A percentile compares a stretch with the other conserved stretches of the same genome.
Evolutionary conservation across 208 protist genomes (phyloP).

Genomic region (Jaenimonas drosophilae): DNA sequence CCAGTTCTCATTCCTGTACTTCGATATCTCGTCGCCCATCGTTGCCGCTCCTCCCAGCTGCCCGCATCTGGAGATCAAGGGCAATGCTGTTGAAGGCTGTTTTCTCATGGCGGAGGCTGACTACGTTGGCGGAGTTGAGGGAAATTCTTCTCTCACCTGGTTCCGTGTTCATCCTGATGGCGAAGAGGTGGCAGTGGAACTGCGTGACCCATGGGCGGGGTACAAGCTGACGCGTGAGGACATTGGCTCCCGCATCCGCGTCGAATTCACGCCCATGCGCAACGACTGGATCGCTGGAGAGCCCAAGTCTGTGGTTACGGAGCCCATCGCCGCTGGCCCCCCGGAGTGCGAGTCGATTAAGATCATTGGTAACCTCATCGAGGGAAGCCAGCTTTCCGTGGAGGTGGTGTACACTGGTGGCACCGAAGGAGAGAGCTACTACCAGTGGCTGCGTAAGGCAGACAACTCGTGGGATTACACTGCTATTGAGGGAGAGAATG

Average conservation of each 20-base stretch:
- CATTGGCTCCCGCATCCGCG: constrained; percentile 79
- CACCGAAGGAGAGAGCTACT: constrained; percentile 79
- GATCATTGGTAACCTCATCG: constrained; percentile 82
- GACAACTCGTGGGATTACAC: constrained; percentile 53
- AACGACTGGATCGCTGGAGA: constrained; percentile 86
- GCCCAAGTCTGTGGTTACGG: constrained; percentile 55
- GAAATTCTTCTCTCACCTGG: constrained; percentile 78
- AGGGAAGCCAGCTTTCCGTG: constrained; percentile 75
- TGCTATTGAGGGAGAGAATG: constrained; percentile 71
- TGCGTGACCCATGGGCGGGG: constrained; percentile 65
- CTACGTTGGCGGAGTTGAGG: constrained; percentile 84
- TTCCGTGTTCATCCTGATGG: constrained; percentile 65
- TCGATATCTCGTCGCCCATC: constrained; percentile 83
- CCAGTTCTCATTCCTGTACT: constrained; percentile 85
- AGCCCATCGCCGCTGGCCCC: constrained; percentile 41
- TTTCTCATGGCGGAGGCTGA: constrained; percentile 72
- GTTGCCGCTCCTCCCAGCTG: constrained; percentile 69
- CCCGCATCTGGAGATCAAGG: constrained; percentile 72
- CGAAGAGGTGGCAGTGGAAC: constrained; percentile 54
- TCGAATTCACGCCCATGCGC: constrained; percentile 79
- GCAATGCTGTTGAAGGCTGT: constrained; percentile 58
- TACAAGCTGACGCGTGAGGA: constrained; percentile 74
- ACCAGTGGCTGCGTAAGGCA: constrained; percentile 86
- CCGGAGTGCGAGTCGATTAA: constrained; percentile 86
- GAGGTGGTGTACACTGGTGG: constrained; percentile 82